phyloP scores from a whole-genome alignment of 345 rosid species.

The Salix suchowensis region DNA sequence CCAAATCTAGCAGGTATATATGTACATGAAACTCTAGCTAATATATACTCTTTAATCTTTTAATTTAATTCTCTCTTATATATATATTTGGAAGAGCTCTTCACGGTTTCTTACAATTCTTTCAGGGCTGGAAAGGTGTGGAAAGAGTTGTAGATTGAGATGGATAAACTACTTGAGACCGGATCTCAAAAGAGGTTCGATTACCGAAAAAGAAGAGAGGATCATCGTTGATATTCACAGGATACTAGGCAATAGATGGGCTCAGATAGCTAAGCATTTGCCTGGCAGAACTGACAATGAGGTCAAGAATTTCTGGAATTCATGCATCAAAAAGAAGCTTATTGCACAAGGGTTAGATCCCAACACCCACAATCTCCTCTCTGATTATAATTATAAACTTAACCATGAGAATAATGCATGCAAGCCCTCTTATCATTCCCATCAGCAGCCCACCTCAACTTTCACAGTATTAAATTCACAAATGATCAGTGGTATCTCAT shows the following conservation, averaged over 20 bases:
- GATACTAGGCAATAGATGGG: conserved; percentile 58
- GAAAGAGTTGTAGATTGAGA: conserved; percentile 62
- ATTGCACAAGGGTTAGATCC: conserved; percentile 54
- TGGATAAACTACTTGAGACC: conserved; percentile 67
- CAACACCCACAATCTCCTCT: conserved; percentile 46
- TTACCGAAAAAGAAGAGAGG: conserved; percentile 48
- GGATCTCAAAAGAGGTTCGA: conserved; percentile 54
- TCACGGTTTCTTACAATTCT: neutral
- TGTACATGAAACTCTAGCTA: neutral
- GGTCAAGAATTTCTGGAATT: conserved; percentile 63
- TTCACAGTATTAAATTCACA: conserved; percentile 13
- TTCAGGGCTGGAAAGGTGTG: conserved; percentile 57
- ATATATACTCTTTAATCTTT: neutral
- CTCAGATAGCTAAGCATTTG: conserved; percentile 62
- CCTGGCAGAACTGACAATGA: conserved; percentile 71
- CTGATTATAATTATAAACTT: neutral
- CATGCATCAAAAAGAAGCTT: conserved; percentile 62
- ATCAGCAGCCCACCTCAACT: conserved; percentile 1
- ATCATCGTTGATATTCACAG: conserved; percentile 49
- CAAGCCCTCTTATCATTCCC: neutral
- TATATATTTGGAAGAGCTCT: neutral
- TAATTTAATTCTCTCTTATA: neutral
- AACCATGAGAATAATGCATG: neutral
- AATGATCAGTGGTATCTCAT: neutral
- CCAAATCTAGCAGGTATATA: conserved; percentile 47